Base-by-base conservation (phyloP, 306 rosid species). In the Trichosanthes cucumerina region DNA sequence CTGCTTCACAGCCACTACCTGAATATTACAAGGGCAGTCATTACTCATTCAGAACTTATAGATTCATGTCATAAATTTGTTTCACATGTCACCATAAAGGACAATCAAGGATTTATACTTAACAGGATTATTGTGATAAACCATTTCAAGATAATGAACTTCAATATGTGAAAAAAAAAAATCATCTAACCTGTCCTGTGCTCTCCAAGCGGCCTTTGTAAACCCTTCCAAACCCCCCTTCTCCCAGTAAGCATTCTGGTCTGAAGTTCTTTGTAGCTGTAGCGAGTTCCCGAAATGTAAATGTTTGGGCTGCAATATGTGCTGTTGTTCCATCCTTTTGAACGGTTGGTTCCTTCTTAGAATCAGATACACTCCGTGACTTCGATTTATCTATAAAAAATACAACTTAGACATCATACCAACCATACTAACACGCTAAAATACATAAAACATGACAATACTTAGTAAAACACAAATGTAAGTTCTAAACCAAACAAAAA, bases 221-320 rank as follows among this genome's bases (percentile, higher is more conserved):
- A 75, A 96, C 99, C 26, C 83, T 95, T 14, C 99, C 99, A 80
- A 96, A 96, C 23, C 99, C 99, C 72, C 99, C 99, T 88, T 92
- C 99, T 0, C 99, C 99, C 69, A 96, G 63, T 59, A 96, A 87
- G 83, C 89, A 86, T 85, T 96, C 99, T 38, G 89, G 91, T 86
- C 88, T 86, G 75, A 96, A 96, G 80, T 96, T 92, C 88, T 85
- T 91, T 24, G 99, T 96, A 41, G 99, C 99, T 56, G 96, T 89
- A 53, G 98, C 99, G 47, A 96, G 98, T 87, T 96, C 99, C 59
- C 97, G 90, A 83, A 96, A 96, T 33, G 98, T 91, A 86, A 96
- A 96, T 72, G 98, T 96, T 81, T 96, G 99, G 60, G 98, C 99
- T 70, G 99, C 99, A 87, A 96, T 96, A 80, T 90, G 88, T 58